A percentile compares a stretch with the other conserved stretches of the same genome.
phyloP scores from a whole-genome alignment of 176 grass and related monocot species.

The Eleusine coracana region DNA sequence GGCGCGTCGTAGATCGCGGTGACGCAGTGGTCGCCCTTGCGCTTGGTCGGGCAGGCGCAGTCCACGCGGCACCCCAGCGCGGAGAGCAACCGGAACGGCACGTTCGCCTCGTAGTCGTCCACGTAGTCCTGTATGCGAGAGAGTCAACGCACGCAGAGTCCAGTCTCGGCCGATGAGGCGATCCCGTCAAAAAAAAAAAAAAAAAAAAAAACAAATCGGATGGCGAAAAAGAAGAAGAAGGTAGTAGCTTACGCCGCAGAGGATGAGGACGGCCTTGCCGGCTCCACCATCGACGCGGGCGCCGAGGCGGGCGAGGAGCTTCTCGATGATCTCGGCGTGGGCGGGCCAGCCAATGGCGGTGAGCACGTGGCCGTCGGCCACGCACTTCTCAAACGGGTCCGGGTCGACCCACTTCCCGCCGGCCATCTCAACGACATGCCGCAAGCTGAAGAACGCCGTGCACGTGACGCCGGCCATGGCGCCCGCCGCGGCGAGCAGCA shows the following conservation, averaged over 20 bases:
- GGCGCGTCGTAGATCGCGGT: constrained; percentile 41
- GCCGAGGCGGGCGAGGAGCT: constrained; percentile 34
- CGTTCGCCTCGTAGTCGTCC: constrained; percentile 53
- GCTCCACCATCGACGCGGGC: constrained; percentile 6
- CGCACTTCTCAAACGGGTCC: constrained; percentile 21
- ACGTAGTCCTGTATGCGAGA: constrained; percentile 41
- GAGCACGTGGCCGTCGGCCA: constrained; percentile 32
- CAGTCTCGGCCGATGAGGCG: no score
- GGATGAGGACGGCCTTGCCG: constrained; percentile 45
- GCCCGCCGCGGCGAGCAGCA: constrained; percentile 39
- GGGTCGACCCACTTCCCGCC: constrained; percentile 42
- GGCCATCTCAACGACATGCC: constrained; percentile 28
- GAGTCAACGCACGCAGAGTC: not conserved
- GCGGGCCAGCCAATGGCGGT: constrained; percentile 50
- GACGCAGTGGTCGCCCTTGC: constrained; percentile 49
- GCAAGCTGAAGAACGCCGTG: constrained; percentile 44
- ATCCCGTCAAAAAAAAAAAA: no score
- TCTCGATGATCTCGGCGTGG: constrained; percentile 31
- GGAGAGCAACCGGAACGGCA: constrained; percentile 38
- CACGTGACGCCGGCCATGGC: constrained; percentile 26
- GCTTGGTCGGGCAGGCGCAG: constrained; percentile 48
- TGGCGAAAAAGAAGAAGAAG: no score
- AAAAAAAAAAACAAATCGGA: no score
- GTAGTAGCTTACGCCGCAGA: constrained; percentile 35
- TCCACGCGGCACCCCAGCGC: constrained; percentile 47